Base-by-base conservation (phyloP, 192 early-diverging fungal species). In the Backusella mclennaniae region DNA sequence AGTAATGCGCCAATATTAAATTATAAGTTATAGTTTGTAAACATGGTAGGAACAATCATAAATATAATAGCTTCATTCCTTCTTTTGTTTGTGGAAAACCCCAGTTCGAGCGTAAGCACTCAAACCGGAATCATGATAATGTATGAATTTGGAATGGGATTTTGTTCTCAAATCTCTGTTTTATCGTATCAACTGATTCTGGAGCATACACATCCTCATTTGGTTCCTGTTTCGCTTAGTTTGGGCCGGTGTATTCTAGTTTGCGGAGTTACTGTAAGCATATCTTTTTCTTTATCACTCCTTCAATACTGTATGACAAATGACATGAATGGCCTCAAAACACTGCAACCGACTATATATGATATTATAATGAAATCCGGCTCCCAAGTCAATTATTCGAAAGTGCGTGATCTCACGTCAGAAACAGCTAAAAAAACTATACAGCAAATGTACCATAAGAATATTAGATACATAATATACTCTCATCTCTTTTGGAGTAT, bases 61-160 rank as follows among this genome's bases (percentile, higher is more conserved):
- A 63, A 63, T 14, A 1, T 63, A 29, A 4, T 63, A 26, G 56
- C 56, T 12, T 63, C 56, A 29, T n/a, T 63, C 3, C 56, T 63
- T 12, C 26, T 63, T 12, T 29, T 63, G 12, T 63, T 21, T 14
- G 56, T 63, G 21, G 9, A 63, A 26, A 63, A 63, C 12, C 23
- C 56, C 12, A 63, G 26, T 4, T 63, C 56, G 8, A 63, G 56
- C 26, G 21, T 63, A 12, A 14, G 11, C 8, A 29, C 21, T 4
- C 56, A 63, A 63, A 29, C 56, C 3, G 56, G 56, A 12, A 63
- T 63, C 11, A 23, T 63, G 8, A 63, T 63, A 29, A 63, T 63
- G 56, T 63, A 63, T 29, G 56, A 63, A 14, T 63, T 63, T 63
- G 56, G 56, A 63, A 63, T 63, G 56, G 56, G 56, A 4, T 63